Conservation (phyloP, 805 yeast species). For the Saccharomycopsis schoenii region DNA sequence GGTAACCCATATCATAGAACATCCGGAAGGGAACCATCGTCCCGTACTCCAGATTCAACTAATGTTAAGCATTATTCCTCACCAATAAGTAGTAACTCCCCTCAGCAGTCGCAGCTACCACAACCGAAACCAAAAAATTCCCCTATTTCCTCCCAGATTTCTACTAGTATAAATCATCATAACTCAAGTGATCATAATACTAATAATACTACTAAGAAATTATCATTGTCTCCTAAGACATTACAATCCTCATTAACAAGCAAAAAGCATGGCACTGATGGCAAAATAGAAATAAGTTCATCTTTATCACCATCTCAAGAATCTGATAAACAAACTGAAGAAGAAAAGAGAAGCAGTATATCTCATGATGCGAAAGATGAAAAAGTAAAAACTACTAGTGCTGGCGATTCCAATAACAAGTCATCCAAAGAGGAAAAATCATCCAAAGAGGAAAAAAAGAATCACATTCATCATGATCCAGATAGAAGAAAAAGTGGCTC, state of each 20-base stretch:
- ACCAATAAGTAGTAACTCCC: not conserved
- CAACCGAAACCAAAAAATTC: not conserved
- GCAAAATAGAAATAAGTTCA: not conserved
- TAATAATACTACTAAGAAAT: no score
- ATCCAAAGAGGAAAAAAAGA: not conserved
- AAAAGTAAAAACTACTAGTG: not conserved
- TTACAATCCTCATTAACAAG: not conserved
- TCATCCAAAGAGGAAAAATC: not conserved
- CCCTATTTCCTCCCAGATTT: not conserved
- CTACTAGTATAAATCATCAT: no score
- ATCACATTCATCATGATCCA: not conserved
- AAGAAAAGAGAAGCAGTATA: not conserved
- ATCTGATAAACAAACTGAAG: not conserved
- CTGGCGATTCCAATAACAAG: not conserved
- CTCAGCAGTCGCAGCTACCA: not conserved
- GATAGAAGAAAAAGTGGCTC: not conserved
- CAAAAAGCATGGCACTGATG: not conserved
- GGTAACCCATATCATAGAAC: not conserved
- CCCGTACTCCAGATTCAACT: not conserved
- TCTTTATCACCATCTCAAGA: not conserved
- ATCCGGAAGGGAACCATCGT: not conserved
- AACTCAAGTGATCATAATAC: no score
- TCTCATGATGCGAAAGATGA: not conserved
- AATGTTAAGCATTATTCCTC: not conserved
- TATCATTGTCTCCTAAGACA: not conserved